Conservation (phyloP, 169 alveolate genomes). For the Ichthyophthirius multifiliis region DNA sequence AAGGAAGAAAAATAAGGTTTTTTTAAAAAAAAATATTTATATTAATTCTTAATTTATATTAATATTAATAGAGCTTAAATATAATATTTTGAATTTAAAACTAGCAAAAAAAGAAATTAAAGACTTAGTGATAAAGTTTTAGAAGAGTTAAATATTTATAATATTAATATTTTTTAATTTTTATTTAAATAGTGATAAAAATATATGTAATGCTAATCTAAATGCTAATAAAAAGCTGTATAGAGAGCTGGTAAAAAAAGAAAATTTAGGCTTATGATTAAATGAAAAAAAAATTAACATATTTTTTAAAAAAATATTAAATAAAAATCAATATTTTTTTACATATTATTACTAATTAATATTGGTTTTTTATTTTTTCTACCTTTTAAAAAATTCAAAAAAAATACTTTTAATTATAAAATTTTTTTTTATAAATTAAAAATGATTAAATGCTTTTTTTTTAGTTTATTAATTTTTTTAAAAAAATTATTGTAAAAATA, state of each 20-base stretch:
- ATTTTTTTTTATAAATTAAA: too few relatives aligned
- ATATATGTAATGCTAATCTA: neutral
- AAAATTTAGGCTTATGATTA: too few relatives aligned
- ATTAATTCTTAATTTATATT: neutral
- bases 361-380: too few relatives aligned
- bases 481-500: too few relatives aligned
- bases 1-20: slow-evolving; percentile 11
- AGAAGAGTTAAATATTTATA: neutral
- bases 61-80: slow-evolving; percentile 5
- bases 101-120: neutral
- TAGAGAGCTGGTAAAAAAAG: neutral
- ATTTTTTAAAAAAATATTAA: too few relatives aligned
- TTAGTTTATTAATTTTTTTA: too few relatives aligned
- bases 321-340: too few relatives aligned
- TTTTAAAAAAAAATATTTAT: neutral
- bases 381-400: too few relatives aligned
- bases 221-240: neutral
- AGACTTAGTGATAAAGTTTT: neutral
- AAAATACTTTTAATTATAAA: too few relatives aligned
- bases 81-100: slow-evolving; percentile 1
- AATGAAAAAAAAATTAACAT: too few relatives aligned
- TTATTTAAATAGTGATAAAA: neutral
- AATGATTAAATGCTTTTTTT: too few relatives aligned
- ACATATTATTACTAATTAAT: too few relatives aligned
- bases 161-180: neutral